Evolutionary conservation across 2,329 filamentous ascomycete genomes (phyloP), one percentile per base, ranked within the genome.

Genomic region (Diplodia sapinea): DNA sequence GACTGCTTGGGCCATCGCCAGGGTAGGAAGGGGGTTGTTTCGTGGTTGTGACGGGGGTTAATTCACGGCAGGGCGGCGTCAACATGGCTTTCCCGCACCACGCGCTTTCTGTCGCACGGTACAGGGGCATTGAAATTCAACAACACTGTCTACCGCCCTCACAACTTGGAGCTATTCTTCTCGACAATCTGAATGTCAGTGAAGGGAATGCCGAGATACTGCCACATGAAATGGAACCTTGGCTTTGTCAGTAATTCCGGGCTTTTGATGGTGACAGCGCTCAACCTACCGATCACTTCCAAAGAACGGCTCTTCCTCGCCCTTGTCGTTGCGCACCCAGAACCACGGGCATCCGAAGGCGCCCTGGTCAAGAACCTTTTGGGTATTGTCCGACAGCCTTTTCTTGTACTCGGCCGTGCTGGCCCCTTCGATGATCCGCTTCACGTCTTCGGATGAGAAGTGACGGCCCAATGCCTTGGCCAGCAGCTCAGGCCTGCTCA

Each of bases 281-380:
- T 26, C 7, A 61, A 78, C 78, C 69, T 75, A 84, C 86, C 87
- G 81, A 79, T 94, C 91, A 78, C 90, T 93, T 2, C 91, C 91
- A 78, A 94, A 94, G 75, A 93, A 92, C 0, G 89, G 86, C 79
- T 91, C 88, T 59, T 83, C 83, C 67, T 83, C 77, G 29, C 50
- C 51, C 31, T 63, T 62, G 2, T 36, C 57, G 72, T 90, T 87
- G 20, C 82, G 83, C 3, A 88, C 91, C 85, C 88, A 89, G 69
- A 91, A 82, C 91, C 91, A 94, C 1, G 92, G 92, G 61, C 88
- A 87, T 0, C 92, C 92, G 77, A 91, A 94, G 0, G 91, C 91
- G 0, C 91, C 91, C 61, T 80, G 81, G 47, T 86, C 84, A 17
- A 92, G 76, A 0, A 83, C 82, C 20, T 66, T 56, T 68, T 86